phyloP scores from a whole-genome alignment of 129 eudicot species.

The Escallonia rubra region DNA sequence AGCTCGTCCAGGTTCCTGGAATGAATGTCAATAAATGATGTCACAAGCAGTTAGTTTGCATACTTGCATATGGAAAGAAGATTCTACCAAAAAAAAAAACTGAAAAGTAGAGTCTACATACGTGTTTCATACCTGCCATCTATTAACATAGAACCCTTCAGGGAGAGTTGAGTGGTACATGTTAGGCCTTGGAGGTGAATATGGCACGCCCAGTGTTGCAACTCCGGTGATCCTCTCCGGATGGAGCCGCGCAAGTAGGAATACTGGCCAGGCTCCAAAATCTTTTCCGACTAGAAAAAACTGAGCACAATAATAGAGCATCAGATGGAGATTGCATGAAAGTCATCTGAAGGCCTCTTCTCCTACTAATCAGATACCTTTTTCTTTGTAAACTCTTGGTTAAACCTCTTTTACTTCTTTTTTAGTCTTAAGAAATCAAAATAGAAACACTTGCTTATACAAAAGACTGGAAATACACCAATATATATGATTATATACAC shows the following conservation, averaged over 20 bases:
- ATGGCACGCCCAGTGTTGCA: conserved; percentile 38
- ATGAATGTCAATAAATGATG: no score
- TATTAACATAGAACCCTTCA: conserved; percentile 42
- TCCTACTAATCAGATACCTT: no score
- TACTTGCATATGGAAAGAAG: no score
- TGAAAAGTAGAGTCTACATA: background rate
- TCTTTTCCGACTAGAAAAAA: conserved; percentile 33
- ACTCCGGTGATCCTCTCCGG: conserved; percentile 30
- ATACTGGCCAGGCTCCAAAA: conserved; percentile 32
- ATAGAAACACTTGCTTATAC: no score
- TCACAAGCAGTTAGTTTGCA: no score
- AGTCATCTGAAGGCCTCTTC: no score
- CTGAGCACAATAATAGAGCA: conserved; percentile 1
- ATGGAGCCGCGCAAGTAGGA: conserved; percentile 18
- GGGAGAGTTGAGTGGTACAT: conserved; percentile 8
- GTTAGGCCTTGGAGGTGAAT: conserved; percentile 11
- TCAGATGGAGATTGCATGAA: background rate
- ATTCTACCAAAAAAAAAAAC: background rate
- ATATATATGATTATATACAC: no score
- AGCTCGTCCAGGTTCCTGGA: conserved; percentile 44
- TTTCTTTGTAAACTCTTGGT: no score
- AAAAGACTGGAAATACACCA: no score
- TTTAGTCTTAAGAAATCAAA: no score
- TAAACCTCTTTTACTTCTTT: background rate
- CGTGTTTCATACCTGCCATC: conserved; percentile 37